These are phyloP conservation scores for Gaultheria prostrata DNA, from an alignment of 148 eudicot genomes.

Conservation along the genomic window DNA sequence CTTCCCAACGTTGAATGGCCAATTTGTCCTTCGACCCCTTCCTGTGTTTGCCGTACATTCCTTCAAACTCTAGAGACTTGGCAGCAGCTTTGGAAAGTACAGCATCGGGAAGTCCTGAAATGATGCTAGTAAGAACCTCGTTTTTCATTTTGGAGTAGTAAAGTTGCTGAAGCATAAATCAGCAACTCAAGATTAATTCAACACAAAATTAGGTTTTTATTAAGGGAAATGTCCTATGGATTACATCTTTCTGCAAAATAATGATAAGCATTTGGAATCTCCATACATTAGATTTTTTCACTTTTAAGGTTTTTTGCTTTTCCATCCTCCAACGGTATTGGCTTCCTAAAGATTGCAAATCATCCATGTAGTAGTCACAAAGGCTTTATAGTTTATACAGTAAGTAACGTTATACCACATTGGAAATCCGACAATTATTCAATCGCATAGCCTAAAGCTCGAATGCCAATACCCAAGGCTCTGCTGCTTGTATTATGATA, in stretches of 20 bases:
- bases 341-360: not conserved
- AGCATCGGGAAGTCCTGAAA: conserved; percentile 79
- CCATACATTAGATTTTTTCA: not conserved
- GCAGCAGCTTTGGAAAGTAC: conserved; percentile 68
- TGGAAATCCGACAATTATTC: not conserved
- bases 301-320: not conserved
- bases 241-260: not conserved
- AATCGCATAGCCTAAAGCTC: not conserved
- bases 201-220: not conserved
- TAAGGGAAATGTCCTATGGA: not conserved
- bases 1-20: conserved; percentile 27
- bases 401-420: not conserved
- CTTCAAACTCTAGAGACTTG: conserved; percentile 87
- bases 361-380: not conserved
- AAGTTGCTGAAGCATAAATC: not conserved
- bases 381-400: not conserved
- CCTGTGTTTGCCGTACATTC: conserved; percentile 45
- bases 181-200: not conserved
- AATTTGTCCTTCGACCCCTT: conserved; percentile 17
- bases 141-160: not conserved
- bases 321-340: not conserved
- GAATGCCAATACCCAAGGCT: not conserved
- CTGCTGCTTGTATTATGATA: not conserved
- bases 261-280: not conserved
- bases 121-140: conserved; percentile 9